Conservation (phyloP, 305 asterid species). For the Withania somnifera region DNA sequence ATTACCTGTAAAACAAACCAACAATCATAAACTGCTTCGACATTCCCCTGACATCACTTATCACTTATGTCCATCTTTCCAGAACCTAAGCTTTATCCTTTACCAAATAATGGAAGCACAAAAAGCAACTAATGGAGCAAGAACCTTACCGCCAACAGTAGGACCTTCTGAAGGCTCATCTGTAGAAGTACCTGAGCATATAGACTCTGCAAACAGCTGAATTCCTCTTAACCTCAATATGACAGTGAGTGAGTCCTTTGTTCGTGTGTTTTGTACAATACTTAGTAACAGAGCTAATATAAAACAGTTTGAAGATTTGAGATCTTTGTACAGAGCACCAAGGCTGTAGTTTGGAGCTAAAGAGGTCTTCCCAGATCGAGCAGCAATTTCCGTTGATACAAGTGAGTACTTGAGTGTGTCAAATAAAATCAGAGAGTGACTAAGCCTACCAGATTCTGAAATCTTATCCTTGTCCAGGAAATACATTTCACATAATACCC, state of each 20-base stretch:
- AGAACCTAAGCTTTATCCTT: background rate
- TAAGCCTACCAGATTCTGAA: constrained; percentile 57
- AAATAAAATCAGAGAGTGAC: constrained; percentile 63
- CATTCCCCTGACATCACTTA: background rate
- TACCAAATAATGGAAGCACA: background rate
- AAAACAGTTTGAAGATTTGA: constrained; percentile 73
- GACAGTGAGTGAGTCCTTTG: constrained; percentile 34
- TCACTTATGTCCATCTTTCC: background rate
- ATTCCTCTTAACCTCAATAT: constrained; percentile 61
- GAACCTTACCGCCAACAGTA: background rate
- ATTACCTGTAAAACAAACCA: constrained; percentile 40
- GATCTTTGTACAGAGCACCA: constrained; percentile 56
- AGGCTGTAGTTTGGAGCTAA: constrained; percentile 57
- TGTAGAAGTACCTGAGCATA: constrained; percentile 32
- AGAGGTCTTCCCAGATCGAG: constrained; percentile 66
- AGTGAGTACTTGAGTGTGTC: constrained; percentile 87
- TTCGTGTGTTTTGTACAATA: constrained; percentile 48
- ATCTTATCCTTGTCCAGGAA: constrained; percentile 63
- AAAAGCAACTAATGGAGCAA: background rate
- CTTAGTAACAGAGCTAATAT: constrained; percentile 65
- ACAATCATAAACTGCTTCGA: background rate
- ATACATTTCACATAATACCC: constrained; percentile 56
- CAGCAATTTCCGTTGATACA: constrained; percentile 75
- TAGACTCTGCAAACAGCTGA: constrained; percentile 66
- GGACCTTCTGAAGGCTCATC: constrained; percentile 9